These are phyloP conservation scores for Cladophialophora carrionii DNA, from an alignment of 2,329 filamentous ascomycete genomes.

Conservation along the genomic window DNA sequence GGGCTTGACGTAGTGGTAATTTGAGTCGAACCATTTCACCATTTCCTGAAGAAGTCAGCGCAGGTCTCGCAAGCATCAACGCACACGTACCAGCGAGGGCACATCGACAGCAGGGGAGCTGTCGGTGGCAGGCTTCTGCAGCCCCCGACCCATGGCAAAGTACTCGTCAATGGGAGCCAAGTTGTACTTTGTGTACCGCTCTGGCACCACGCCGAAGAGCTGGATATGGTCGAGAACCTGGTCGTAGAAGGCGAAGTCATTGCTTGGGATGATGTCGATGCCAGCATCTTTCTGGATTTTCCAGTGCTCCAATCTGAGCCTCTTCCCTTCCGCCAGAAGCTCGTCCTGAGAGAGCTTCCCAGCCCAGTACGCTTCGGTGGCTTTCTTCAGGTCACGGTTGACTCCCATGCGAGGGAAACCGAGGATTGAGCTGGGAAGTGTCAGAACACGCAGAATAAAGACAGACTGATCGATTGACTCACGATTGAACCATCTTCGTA, in stretches of 20 bases:
- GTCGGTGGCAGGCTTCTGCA: constrained; percentile 75
- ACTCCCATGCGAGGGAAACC: constrained; percentile 99
- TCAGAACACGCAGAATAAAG: constrained; percentile 21
- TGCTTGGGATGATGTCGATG: constrained; percentile 97
- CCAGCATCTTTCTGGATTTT: constrained; percentile 99
- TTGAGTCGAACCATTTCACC: constrained; percentile 99
- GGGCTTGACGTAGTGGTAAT: constrained; percentile 99
- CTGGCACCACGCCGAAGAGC: constrained; percentile 90
- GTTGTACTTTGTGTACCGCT: constrained; percentile 88
- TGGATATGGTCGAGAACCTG: constrained; percentile 98
- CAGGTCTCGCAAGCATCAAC: constrained; percentile 20
- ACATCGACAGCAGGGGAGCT: constrained; percentile 71
- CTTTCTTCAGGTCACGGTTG: constrained; percentile 99
- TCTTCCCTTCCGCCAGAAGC: constrained; percentile 92
- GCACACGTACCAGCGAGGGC: constrained; percentile 67
- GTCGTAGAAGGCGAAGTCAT: constrained; percentile 99
- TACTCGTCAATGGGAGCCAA: constrained; percentile 92
- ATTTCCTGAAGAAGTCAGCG: constrained; percentile 67
- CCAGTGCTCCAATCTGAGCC: constrained; percentile 95
- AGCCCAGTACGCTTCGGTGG: constrained; percentile 96
- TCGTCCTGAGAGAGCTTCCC: constrained; percentile 92
- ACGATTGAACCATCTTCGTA: constrained; percentile 64
- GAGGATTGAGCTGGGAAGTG: constrained; percentile 68
- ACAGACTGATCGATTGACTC: constrained; percentile 41
- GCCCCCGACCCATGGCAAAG: constrained; percentile 99